Evolutionary conservation across 306 rosid genomes (phyloP), one percentile per base, ranked within the genome.

Genomic region (Glycyrrhiza uralensis): DNA sequence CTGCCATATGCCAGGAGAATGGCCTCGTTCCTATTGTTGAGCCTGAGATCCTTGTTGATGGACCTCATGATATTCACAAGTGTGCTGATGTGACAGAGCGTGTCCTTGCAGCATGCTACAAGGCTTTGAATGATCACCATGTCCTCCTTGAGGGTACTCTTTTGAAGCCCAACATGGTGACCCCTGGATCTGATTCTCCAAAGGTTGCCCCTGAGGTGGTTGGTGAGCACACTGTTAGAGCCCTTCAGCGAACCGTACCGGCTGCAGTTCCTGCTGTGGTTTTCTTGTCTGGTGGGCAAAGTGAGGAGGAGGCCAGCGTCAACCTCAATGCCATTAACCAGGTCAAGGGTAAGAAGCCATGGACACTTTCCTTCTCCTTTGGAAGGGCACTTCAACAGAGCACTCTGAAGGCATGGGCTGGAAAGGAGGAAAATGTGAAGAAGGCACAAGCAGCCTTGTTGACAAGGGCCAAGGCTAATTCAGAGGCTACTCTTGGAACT

Each of bases 371-470:
- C 0, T 80, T 80, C 84, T 80, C 84, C 3, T 80, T 80, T 9
- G 84, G 84, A 75, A 80, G 84, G 80, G 84, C 84, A 33, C 81
- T 80, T 44, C 84, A 80, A 24, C 84, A 80, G 74, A 80, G 84
- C 50, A 75, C 84, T 2, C 84, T 80, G 0, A 80, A 80, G 70
- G 80, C 84, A 17, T 80, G 81, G 84, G 20, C 58, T 62, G 84
- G 84, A 35, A 80, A 75, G 49, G 77, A 62, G 4, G 84, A 75
- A 36, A 75, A 80, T 75, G 81, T 80, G 74, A 75, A 75, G 80
- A 35, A 28, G 18, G 84, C 84, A 26, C 84, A 80, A 63, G 78
- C 24, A 0, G 84, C 84, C 10, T 14, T 80, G 0, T 36, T 80
- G 33, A 65, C 67, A 24, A 80, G 84, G 50, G 80, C 81, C 22